phyloP scores from a whole-genome alignment of 2,329 filamentous ascomycete genomes.

The Aureobasidium sp. region DNA sequence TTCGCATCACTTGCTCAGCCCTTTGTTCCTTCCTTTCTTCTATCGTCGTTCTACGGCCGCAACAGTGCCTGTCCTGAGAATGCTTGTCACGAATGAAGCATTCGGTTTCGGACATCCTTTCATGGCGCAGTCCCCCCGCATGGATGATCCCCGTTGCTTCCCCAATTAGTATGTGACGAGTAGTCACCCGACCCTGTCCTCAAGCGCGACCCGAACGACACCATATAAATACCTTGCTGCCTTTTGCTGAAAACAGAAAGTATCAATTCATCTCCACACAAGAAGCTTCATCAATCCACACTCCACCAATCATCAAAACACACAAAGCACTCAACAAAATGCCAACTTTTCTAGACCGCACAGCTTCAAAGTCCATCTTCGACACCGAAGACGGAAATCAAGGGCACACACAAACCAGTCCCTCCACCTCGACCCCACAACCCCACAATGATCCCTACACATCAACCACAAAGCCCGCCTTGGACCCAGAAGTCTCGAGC shows the following conservation, averaged over 20 bases:
- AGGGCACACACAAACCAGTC: background rate
- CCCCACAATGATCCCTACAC: background rate
- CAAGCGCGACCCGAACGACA: background rate
- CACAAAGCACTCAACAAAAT: background rate
- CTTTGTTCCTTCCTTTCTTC: background rate
- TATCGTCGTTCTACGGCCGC: background rate
- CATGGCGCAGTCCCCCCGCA: background rate
- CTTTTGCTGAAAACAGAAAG: background rate
- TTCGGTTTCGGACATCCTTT: background rate
- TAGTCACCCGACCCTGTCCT: background rate
- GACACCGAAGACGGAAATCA: background rate
- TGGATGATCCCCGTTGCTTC: background rate
- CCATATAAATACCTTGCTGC: background rate
- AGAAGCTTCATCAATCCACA: background rate
- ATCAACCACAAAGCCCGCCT: background rate
- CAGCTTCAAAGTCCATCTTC: background rate
- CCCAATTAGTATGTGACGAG: background rate
- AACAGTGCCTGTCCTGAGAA: background rate
- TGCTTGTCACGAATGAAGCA: background rate
- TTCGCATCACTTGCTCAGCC: background rate
- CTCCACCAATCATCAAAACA: background rate
- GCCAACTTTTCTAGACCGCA: background rate
- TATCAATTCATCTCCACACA: background rate
- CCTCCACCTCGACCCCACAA: background rate
- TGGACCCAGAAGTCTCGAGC: background rate